Base-by-base conservation (phyloP, 2,329 filamentous ascomycete species). In the Aspergillus sp. region DNA sequence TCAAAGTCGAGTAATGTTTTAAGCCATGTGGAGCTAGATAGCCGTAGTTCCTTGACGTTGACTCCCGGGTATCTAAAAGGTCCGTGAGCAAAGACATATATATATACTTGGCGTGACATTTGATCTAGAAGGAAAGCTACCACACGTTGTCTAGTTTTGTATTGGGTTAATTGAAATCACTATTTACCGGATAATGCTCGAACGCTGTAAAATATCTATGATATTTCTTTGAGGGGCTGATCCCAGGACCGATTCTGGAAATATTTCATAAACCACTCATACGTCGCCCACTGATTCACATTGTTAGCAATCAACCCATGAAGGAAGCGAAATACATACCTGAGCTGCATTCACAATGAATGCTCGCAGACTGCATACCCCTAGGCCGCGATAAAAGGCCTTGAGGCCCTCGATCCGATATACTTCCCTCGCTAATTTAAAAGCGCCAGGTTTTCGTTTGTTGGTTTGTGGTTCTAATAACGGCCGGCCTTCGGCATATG, bases 331-430 rank as follows among this genome's bases (percentile, higher is more conserved):
- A 42, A 52, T 13, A 67, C 76, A 60, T 73, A 81, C 79, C 72
- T 88, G 85, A n/a, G 91, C 89, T 2, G 93, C 93, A 77, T 97
- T 97, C 39, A 97, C 93, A 52, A 96, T 79, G 71, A 98, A 97
- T 0, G 93, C 93, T 64, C 93, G 81, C 8, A 89, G 75, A 73
- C 90, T 96, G 73, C 93, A 98, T 32, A 96, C 81, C 0, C 86
- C 85, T 42, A 98, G 73, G 0, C 90, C 90, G 30, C 86, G 81
- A 70, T 90, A 92, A 74, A 93, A 92, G 1, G 85, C 81, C 32
- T 75, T 72, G 8, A 80, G 36, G 0, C 90, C 89, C 30, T 84
- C 86, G 43, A 81, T 78, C 56, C 76, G 79, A 68, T 93, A 96
- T 0, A 87, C 84, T 41, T 85, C 77, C 62, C 75, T 84, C 0